Conservation (phyloP, 768 basidiomycete genomes). For the Tricholoma furcatifolium region DNA sequence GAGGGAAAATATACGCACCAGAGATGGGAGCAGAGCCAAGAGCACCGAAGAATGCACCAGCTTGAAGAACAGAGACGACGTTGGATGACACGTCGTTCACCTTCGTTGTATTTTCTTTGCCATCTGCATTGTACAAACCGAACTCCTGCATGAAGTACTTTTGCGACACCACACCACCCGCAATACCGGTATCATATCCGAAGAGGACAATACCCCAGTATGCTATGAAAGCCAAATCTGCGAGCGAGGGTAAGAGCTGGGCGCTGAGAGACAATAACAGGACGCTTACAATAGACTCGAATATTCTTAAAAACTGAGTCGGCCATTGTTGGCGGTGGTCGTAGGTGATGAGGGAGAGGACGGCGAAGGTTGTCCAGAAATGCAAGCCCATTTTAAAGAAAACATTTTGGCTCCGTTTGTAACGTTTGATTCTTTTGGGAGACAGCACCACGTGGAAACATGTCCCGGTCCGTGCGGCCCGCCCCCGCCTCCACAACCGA, state of each 20-base stretch:
- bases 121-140: constrained; percentile 48
- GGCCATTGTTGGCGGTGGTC: not conserved
- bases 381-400: constrained; percentile 1
- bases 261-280: not conserved
- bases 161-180: constrained; percentile 57
- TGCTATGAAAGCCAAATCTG: constrained; percentile 71
- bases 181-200: constrained; percentile 66
- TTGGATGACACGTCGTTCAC: constrained; percentile 67
- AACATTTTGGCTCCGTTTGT: not conserved
- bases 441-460: not conserved
- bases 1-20: constrained; percentile 36
- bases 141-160: constrained; percentile 63
- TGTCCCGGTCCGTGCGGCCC: not conserved
- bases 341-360: not conserved
- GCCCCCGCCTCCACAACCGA: not conserved
- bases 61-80: constrained; percentile 86
- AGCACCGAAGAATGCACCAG: constrained; percentile 87
- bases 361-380: not conserved
- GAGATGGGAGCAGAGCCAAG: constrained; percentile 70
- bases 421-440: constrained; percentile 1
- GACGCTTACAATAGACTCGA: constrained; percentile 60
- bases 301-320: constrained; percentile 46
- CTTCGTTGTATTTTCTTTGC: constrained; percentile 33
- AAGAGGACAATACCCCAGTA: constrained; percentile 85
- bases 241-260: not conserved